These are phyloP conservation scores for Raphanus hybrid DNA, from an alignment of 441 rosid genomes.

Conservation along the genomic window DNA sequence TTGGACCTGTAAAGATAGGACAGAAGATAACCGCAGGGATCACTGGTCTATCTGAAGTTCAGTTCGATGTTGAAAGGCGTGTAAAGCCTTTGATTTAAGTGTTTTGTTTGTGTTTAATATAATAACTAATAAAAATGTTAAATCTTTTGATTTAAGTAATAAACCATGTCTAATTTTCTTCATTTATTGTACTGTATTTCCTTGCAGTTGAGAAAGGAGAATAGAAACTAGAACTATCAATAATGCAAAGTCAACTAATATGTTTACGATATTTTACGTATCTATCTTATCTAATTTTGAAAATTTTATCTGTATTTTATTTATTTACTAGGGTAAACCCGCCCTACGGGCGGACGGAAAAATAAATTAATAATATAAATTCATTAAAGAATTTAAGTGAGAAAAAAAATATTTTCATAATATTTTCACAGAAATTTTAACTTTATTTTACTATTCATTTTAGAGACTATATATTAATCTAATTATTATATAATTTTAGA, in stretches of 20 bases:
- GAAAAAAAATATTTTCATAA: too few relatives aligned
- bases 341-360: too few relatives aligned
- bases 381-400: too few relatives aligned
- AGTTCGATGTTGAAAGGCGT: slow-evolving; percentile 66
- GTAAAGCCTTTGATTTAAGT: slow-evolving; percentile 46
- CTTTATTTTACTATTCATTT: too few relatives aligned
- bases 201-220: neutral
- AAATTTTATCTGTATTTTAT: neutral
- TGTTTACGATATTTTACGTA: too few relatives aligned
- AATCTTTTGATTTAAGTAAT: neutral
- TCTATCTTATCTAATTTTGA: neutral
- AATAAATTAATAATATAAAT: too few relatives aligned
- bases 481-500: too few relatives aligned
- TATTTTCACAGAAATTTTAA: too few relatives aligned
- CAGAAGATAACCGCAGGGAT: slow-evolving; percentile 88
- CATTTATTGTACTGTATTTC: neutral
- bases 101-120: neutral
- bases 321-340: too few relatives aligned
- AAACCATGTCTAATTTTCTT: neutral
- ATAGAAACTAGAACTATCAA: neutral
- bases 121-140: neutral
- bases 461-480: too few relatives aligned
- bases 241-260: neutral
- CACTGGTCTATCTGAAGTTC: slow-evolving; percentile 73
- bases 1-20: slow-evolving; percentile 90